Evolutionary conservation across 2,329 filamentous ascomycete genomes (phyloP), one percentile per base, ranked within the genome.

Genomic region (Knoxdaviesia capensis): DNA sequence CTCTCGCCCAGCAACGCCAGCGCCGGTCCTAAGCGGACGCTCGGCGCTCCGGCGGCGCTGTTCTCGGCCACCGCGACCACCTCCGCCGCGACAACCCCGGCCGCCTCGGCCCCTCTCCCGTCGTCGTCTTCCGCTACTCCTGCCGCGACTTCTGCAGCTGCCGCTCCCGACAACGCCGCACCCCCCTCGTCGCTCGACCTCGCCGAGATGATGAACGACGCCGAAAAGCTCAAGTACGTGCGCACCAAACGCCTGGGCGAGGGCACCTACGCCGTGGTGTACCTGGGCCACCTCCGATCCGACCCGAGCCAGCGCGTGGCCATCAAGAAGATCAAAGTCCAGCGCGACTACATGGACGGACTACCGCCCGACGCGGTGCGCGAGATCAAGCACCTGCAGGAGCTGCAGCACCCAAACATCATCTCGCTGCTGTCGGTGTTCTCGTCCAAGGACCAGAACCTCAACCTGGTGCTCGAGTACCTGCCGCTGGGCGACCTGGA

Each of bases 251-350:
- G 90, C 56, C 74, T 98, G 46, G 90, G 90, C 58, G 85, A 93
- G 60, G 90, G 90, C 64, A 96, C 90, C 48, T 98, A 98, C 58
- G 90, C 90, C 56, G 79, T 92, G 53, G 90, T 98, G 53, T 94
- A 86, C 65, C 75, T 87, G 42, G 90, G 87, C 41, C 81, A 88
- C 59, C 70, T 90, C 38, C 74, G 77, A 45, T 64, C 63, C 50
- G 76, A 90, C 51, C 80, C 85, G 5, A 68, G 69, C 33, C 71
- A 74, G 36, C 72, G 81, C 43, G 83, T 98, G 48, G 90, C 90
- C 52, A 88, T 92, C 65, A 92, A 92, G 59, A 90, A 88, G 63
- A 90, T 90, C 65, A 90, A 90, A 57, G 67, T 86, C 45, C 80
- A 85, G 51, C 78, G 80, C 46, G 82, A 88, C 55, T 92, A 84